A percentile compares a stretch with the other conserved stretches of the same genome.
These are phyloP conservation scores for Scleromitrula shiraiana DNA, from an alignment of 2,329 filamentous ascomycete genomes.

Conservation along the genomic window DNA sequence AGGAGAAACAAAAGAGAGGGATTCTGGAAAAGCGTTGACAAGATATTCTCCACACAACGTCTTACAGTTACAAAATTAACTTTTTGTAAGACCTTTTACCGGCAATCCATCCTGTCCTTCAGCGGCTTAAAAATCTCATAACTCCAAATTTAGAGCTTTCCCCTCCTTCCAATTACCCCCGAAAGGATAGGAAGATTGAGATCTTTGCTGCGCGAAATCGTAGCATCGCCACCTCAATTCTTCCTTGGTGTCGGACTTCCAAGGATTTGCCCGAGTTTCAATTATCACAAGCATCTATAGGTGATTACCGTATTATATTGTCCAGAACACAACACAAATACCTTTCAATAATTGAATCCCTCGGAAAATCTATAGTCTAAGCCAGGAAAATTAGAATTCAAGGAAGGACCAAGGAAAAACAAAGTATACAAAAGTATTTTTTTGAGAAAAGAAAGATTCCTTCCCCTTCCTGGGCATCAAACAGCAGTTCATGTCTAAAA, in stretches of 20 bases:
- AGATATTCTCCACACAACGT: neutral
- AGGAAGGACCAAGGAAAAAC: too few species aligned
- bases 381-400: too few species aligned
- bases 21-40: neutral
- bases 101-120: constrained; percentile 3
- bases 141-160: constrained; percentile 4
- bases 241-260: constrained; percentile 4
- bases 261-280: constrained; percentile 3
- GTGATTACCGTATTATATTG: neutral
- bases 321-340: neutral
- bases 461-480: neutral
- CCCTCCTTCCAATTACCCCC: too few species aligned
- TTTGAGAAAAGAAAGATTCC: neutral
- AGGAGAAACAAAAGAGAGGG: neutral
- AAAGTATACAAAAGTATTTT: neutral
- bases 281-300: constrained; percentile 1
- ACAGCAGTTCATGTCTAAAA: constrained; percentile 24
- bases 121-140: neutral
- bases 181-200: constrained; percentile 1
- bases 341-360: neutral
- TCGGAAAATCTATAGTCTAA: too few species aligned
- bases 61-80: neutral
- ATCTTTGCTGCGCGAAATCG: neutral
- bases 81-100: neutral
- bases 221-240: constrained; percentile 4